Evolutionary conservation across 208 protist species (phyloP), one percentile per base, ranked within the genome.

Genomic region (Crithidia fasciculata): DNA sequence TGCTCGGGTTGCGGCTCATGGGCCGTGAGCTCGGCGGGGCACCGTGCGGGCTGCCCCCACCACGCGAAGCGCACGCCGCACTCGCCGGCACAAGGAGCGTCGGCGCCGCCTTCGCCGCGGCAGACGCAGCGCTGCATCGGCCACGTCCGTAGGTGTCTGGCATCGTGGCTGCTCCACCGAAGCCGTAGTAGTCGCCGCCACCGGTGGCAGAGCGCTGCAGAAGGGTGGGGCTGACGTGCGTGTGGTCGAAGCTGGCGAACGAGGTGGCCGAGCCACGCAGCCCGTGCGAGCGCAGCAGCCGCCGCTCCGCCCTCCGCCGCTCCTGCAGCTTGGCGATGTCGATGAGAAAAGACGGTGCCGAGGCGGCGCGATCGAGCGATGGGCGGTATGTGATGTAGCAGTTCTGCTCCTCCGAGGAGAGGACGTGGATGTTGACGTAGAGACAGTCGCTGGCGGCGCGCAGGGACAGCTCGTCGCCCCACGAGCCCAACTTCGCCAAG

Each of bases 391-490:
- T 89, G 47, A 95, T 93, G 74, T 93, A 93, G 78, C 81, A 96
- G 76, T 95, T 89, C 8, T 81, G 62, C 71, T 88, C 80, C 76
- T 91, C 82, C 4, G 90, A 95, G 28, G 92, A 95, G 13, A 95
- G 71, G 49, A 96, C 78, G 72, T 96, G 90, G 49, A 96, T 93
- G 69, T 92, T 95, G 40, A 94, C 75, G 71, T 82, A 89, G 36
- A 96, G 75, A 79, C 86, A 89, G 74, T 96, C 90, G 73, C 86
- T 92, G 39, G 92, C 92, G 5, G 76, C 93, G 28, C 90, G 88
- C 36, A 97, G 78, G 15, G 93, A 93, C 36, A 97, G 75, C 80
- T 97, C 93, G 64, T 97, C 93, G 41, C 93, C 93, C 91, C 93
- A 97, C 28, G 81, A 83, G 12, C 88, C 89, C 41, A 65, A 28